Evolutionary conservation across 2,329 filamentous ascomycete genomes (phyloP).

Genomic region (Apiospora arundinis): DNA sequence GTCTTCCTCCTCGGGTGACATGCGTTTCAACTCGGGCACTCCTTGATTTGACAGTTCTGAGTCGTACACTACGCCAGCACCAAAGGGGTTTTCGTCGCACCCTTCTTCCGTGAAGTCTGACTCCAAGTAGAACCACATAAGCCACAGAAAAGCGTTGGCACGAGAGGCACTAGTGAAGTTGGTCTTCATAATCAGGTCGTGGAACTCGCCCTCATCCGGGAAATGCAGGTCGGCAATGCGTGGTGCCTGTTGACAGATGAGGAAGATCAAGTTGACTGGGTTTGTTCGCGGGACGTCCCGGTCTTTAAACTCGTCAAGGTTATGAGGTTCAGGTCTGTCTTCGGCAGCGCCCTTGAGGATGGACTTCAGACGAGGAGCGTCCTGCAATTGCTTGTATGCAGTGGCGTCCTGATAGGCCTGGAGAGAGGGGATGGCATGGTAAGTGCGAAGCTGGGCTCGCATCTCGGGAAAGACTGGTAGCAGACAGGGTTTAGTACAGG

Average conservation of each 20-base stretch:
- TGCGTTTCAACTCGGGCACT: slow-evolving; percentile 69
- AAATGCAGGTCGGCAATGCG: slow-evolving; percentile 96
- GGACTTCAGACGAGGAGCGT: slow-evolving; percentile 93
- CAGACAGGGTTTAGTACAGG: slow-evolving; percentile 25
- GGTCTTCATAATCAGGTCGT: slow-evolving; percentile 93
- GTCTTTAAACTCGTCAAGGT: slow-evolving; percentile 81
- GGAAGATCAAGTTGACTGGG: slow-evolving; percentile 95
- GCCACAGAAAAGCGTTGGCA: slow-evolving; percentile 89
- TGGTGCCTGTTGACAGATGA: slow-evolving; percentile 86
- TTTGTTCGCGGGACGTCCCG: slow-evolving; percentile 78
- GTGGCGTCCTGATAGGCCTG: slow-evolving; percentile 95
- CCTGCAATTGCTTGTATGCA: slow-evolving; percentile 97
- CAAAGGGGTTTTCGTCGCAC: slow-evolving; percentile 90
- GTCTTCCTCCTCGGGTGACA: slow-evolving; percentile 70
- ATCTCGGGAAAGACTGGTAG: slow-evolving; percentile 89
- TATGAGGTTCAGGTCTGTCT: slow-evolving; percentile 80
- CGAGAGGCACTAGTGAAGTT: slow-evolving; percentile 82
- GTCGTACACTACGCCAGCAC: slow-evolving; percentile 70
- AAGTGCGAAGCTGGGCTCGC: slow-evolving; percentile 95
- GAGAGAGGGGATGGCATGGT: slow-evolving; percentile 95
- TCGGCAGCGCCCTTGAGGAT: slow-evolving; percentile 97
- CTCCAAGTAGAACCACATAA: slow-evolving; percentile 99
- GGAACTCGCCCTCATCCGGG: slow-evolving; percentile 83
- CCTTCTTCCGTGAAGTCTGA: slow-evolving; percentile 91
- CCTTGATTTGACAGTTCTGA: slow-evolving; percentile 71